Conservation (phyloP, 108 stramenopile genomes). For the Skeletonema costatum region DNA sequence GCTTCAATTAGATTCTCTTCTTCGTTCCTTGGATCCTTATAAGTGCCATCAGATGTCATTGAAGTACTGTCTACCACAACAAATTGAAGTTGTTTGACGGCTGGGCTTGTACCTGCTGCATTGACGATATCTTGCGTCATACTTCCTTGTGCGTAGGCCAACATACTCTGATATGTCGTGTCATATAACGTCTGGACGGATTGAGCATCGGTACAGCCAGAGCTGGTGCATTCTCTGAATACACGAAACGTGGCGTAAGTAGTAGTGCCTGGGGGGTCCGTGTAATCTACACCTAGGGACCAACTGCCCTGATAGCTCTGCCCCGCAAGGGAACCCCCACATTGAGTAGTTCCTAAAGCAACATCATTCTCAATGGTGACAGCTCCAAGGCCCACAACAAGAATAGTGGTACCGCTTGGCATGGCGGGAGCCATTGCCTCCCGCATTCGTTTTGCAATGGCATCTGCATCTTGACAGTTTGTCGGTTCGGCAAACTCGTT, state of each 20-base stretch:
- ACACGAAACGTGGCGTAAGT: not conserved
- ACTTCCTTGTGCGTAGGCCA: not conserved
- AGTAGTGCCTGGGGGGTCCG: not conserved
- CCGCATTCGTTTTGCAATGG: slow-evolving; percentile 10
- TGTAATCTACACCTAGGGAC: slow-evolving; percentile 1
- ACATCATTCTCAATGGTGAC: slow-evolving; percentile 8
- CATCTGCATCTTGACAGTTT: slow-evolving; percentile 34
- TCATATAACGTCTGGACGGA: not conserved
- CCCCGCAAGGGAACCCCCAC: slow-evolving; percentile 27
- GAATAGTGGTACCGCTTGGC: not conserved
- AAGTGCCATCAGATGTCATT: slow-evolving; percentile 14
- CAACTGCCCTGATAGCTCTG: not conserved
- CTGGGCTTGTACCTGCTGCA: slow-evolving; percentile 8
- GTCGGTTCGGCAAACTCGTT: slow-evolving; percentile 8
- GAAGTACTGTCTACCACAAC: not conserved
- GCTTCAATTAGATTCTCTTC: slow-evolving; percentile 1
- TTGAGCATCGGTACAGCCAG: not conserved
- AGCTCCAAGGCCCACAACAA: slow-evolving; percentile 16
- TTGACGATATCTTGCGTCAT: slow-evolving; percentile 2
- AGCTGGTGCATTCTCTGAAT: not conserved
- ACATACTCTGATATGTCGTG: not conserved
- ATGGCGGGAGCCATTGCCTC: slow-evolving; percentile 16
- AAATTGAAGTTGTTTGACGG: slow-evolving; percentile 5
- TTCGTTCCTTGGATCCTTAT: slow-evolving; percentile 5
- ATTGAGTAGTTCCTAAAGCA: slow-evolving; percentile 18